Percentiles rank a stretch among this genome's conserved stretches.
These are phyloP conservation scores for Termitomyces eurrhizus DNA, from an alignment of 768 basidiomycete species.

Conservation along the genomic window DNA sequence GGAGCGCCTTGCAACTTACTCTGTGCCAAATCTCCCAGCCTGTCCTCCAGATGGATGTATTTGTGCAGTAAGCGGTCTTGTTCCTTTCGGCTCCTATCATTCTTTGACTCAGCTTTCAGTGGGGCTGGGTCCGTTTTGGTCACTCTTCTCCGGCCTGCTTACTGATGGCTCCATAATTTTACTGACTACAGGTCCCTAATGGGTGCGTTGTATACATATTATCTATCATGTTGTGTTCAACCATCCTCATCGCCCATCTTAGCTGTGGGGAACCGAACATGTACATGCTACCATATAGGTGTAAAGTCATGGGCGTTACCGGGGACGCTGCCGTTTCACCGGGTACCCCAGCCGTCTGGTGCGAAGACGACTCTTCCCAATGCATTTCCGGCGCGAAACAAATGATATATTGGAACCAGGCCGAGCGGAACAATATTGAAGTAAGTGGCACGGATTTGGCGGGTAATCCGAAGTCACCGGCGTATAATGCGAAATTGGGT, in stretches of 20 bases:
- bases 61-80: slow-evolving; percentile 38
- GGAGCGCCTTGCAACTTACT: slow-evolving; percentile 41
- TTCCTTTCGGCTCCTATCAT: background rate
- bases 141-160: background rate
- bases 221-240: background rate
- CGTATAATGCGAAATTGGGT: slow-evolving; percentile 45
- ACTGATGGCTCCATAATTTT: slow-evolving; percentile 2
- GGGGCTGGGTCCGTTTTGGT: slow-evolving; percentile 42
- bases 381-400: slow-evolving; percentile 49
- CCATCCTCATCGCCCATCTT: background rate
- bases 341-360: slow-evolving; percentile 46
- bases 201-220: slow-evolving; percentile 22
- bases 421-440: slow-evolving; percentile 42
- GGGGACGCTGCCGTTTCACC: slow-evolving; percentile 35
- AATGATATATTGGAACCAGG: slow-evolving; percentile 52
- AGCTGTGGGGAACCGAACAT: slow-evolving; percentile 54
- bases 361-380: slow-evolving; percentile 37
- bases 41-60: slow-evolving; percentile 49
- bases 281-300: slow-evolving; percentile 42
- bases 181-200: slow-evolving; percentile 29
- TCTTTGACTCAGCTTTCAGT: slow-evolving; percentile 25
- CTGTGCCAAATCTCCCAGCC: slow-evolving; percentile 45
- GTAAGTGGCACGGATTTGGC: slow-evolving; percentile 36
- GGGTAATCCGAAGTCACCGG: slow-evolving; percentile 39
- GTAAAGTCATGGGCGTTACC: slow-evolving; percentile 40